Evolutionary conservation across 1,284 basidiomycete species (phyloP).

Genomic region (Heterobasidion occidentale): DNA sequence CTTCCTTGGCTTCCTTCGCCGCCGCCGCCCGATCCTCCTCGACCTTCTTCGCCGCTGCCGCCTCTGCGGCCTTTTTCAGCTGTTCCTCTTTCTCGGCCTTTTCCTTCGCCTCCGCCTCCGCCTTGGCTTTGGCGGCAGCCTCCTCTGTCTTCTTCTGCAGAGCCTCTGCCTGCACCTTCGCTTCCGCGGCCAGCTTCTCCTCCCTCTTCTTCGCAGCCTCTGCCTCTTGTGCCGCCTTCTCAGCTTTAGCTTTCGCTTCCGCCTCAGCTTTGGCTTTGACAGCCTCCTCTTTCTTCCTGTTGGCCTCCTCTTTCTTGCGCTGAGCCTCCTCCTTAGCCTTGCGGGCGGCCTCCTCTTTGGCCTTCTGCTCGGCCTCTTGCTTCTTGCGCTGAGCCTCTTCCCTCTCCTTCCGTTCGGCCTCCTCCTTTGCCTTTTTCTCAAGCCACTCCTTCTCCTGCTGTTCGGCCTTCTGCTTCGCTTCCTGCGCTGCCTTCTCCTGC

Average conservation of each 20-base stretch:
- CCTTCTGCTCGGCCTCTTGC: neutral
- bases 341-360: neutral
- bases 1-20: slow-evolving; percentile 1
- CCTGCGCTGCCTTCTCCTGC: too few species aligned
- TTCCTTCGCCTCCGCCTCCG: slow-evolving; percentile 12
- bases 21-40: too few species aligned
- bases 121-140: neutral
- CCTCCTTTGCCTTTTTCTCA: slow-evolving; percentile 2
- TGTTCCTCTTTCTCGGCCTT: neutral
- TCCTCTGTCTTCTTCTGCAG: neutral
- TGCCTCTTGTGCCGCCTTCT: neutral
- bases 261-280: neutral
- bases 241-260: neutral
- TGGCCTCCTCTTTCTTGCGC: neutral
- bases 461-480: slow-evolving; percentile 8
- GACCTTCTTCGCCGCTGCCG: neutral
- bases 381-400: slow-evolving; percentile 1
- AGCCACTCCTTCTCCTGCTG: too few species aligned
- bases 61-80: neutral
- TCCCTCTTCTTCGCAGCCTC: neutral
- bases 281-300: neutral
- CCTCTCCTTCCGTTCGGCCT: neutral
- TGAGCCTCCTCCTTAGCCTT: neutral
- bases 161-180: slow-evolving; percentile 6
- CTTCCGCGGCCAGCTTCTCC: neutral